Conservation (phyloP, 768 basidiomycete genomes). For the Cyclocybe aegerita region DNA sequence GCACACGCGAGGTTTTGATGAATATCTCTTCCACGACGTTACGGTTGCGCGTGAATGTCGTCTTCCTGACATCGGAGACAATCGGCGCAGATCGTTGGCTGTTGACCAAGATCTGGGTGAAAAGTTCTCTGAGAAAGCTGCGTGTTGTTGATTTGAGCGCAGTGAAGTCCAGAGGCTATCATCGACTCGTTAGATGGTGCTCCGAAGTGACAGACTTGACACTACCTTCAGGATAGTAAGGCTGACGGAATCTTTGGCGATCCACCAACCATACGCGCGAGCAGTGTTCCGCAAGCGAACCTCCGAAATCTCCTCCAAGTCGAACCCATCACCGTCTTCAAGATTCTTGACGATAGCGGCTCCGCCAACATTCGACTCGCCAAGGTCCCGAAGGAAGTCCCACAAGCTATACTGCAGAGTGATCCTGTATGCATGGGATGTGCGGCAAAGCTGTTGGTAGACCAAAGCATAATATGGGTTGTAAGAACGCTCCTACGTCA, state of each 20-base stretch:
- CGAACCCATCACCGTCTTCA: slow-evolving; percentile 48
- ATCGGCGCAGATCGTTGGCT: slow-evolving; percentile 76
- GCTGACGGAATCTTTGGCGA: slow-evolving; percentile 78
- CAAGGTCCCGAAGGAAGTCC: slow-evolving; percentile 94
- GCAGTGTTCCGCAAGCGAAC: slow-evolving; percentile 73
- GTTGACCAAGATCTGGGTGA: slow-evolving; percentile 67
- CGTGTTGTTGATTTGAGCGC: slow-evolving; percentile 60
- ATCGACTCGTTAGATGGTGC: neutral
- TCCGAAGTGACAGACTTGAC: neutral
- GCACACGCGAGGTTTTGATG: slow-evolving; percentile 66
- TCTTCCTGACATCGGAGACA: slow-evolving; percentile 35
- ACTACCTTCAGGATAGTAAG: slow-evolving; percentile 82
- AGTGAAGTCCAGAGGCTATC: slow-evolving; percentile 86
- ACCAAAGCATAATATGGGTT: slow-evolving; percentile 97
- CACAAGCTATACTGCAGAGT: slow-evolving; percentile 94
- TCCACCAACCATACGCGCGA: slow-evolving; percentile 89
- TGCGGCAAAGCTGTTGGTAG: slow-evolving; percentile 75
- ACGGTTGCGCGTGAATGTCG: slow-evolving; percentile 50
- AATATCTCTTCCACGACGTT: slow-evolving; percentile 75
- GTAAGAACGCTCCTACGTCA: slow-evolving; percentile 76
- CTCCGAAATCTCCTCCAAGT: slow-evolving; percentile 52
- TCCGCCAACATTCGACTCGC: slow-evolving; percentile 81
- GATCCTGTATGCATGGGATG: slow-evolving; percentile 83
- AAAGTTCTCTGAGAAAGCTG: slow-evolving; percentile 68
- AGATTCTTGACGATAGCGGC: slow-evolving; percentile 70